Percentiles rank a stretch among this genome's conserved stretches.
Conservation (phyloP, 192 early-diverging fungal species). For the Backusella mclennaniae region DNA sequence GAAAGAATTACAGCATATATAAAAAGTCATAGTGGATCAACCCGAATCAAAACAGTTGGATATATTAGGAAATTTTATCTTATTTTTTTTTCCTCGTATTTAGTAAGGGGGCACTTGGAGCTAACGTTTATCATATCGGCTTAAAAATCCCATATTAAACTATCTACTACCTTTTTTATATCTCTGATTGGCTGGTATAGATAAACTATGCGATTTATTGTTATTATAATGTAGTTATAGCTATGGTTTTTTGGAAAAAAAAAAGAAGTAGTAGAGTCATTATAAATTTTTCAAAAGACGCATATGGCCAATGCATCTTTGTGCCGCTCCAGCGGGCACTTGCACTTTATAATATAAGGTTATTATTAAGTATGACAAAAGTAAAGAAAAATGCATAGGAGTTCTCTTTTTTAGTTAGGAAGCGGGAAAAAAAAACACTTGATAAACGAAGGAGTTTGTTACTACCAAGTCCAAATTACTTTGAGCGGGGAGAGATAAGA, state of each 20-base stretch:
- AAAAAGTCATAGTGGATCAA: not conserved
- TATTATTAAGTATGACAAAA: not conserved
- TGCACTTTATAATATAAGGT: not conserved
- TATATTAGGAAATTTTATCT: not conserved
- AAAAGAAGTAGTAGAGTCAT: too few relatives aligned
- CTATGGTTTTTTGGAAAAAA: too few relatives aligned
- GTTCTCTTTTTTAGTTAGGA: not conserved
- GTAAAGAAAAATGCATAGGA: not conserved
- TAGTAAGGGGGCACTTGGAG: not conserved
- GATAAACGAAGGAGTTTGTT: not conserved
- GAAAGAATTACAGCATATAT: not conserved
- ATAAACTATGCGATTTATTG: not conserved
- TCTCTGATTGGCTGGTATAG: not conserved
- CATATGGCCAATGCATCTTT: not conserved
- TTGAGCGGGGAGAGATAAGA: not conserved
- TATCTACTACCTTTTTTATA: not conserved
- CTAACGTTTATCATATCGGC: not conserved
- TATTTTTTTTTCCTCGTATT: not conserved
- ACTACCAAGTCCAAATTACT: not conserved
- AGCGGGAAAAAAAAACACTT: not conserved
- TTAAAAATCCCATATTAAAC: not conserved
- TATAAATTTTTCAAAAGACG: not conserved
- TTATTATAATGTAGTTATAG: not conserved
- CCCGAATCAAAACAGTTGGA: not conserved
- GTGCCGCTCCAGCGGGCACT: not conserved